Base-by-base conservation (phyloP, 352 stramenopile genomes). In the Globisporangium nodosum region DNA sequence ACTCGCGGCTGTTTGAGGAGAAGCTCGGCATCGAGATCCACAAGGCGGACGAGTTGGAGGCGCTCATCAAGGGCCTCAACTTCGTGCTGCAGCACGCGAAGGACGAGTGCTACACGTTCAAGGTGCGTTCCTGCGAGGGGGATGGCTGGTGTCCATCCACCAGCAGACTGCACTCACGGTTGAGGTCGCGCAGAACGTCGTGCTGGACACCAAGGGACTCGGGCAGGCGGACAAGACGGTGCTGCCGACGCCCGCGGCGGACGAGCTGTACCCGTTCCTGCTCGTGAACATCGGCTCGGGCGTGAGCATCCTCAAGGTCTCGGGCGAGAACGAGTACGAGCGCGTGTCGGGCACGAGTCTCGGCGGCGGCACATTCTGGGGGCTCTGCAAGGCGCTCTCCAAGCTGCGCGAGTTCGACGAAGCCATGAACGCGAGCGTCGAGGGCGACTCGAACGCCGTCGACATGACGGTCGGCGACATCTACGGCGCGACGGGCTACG, bases 381-480 rank as follows among this genome's bases (percentile, higher is more conserved):
- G 97, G 3, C 70, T 99, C 40, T 98, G 94, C 65, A 80, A 87
- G 52, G 71, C 98, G 37, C 71, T 98, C n/a, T 97, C 91, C 24
- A 94, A 88, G 65, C 59, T 89, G 53, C 73, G 73, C n/a, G 84
- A 70, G 16, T 92, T 90, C 49, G 82, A 92, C 63, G 82, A 88
- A 45, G 79, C 82, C 54, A 88, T 92, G 78, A 76, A 87, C 61
- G 79, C 78, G n/a, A 84, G 69, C 39, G 67, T 86, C 52, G 64
- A 71, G 35, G 82, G 82, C 45, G 71, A 92, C 58, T 88, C 79
- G 47, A 82, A 76, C 49, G 73, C 69, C 42, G 86, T 98, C 31
- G 93, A 98, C 73, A 97, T 98, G 89, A 97, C 97, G 48, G 97
- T 99, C 12, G 92, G 94, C 47, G 97, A 99, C 71, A 99, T 99